Percentiles rank a stretch among this genome's conserved stretches.
These are phyloP conservation scores for Amylostereum areolatum DNA, from an alignment of 1,284 basidiomycete species.

Conservation along the genomic window DNA sequence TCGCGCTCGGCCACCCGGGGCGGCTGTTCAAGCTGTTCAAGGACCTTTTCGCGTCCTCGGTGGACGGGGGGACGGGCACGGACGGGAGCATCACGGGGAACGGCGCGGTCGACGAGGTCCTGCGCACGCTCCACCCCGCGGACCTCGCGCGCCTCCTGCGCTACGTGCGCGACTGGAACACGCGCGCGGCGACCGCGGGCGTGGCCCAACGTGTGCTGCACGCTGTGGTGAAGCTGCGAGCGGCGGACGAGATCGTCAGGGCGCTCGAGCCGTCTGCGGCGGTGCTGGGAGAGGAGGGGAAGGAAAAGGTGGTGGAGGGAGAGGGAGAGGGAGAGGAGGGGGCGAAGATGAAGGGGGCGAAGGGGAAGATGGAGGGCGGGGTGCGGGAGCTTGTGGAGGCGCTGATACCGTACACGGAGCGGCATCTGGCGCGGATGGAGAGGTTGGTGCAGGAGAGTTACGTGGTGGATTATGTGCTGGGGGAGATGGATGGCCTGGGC, in stretches of 20 bases:
- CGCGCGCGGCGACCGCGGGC: constrained; percentile 78
- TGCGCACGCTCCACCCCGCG: constrained; percentile 62
- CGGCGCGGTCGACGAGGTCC: constrained; percentile 72
- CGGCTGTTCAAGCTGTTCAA: constrained; percentile 81
- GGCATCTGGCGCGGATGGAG: constrained; percentile 85
- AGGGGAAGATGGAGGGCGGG: constrained; percentile 22
- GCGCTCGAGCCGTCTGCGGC: constrained; percentile 45
- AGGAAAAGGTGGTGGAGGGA: constrained; percentile 26
- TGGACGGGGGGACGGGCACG: background rate
- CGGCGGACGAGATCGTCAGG: constrained; percentile 67
- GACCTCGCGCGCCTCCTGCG: constrained; percentile 81
- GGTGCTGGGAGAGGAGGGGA: constrained; percentile 27
- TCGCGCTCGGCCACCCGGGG: constrained; percentile 91
- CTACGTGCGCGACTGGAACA: constrained; percentile 92
- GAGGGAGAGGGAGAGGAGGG: constrained; percentile 24
- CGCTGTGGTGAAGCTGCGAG: constrained; percentile 72
- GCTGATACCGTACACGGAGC: constrained; percentile 89
- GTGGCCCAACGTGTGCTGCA: constrained; percentile 86
- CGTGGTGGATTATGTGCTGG: constrained; percentile 86
- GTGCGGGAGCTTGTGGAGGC: constrained; percentile 79
- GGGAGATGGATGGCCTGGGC: constrained; percentile 86
- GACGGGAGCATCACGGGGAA: constrained; percentile 49
- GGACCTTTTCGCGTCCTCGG: constrained; percentile 32
- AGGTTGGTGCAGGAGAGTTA: constrained; percentile 89
- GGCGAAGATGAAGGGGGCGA: constrained; percentile 9